Conservation (phyloP, 2,329 filamentous ascomycete species). For the Hypoxylon sp. region DNA sequence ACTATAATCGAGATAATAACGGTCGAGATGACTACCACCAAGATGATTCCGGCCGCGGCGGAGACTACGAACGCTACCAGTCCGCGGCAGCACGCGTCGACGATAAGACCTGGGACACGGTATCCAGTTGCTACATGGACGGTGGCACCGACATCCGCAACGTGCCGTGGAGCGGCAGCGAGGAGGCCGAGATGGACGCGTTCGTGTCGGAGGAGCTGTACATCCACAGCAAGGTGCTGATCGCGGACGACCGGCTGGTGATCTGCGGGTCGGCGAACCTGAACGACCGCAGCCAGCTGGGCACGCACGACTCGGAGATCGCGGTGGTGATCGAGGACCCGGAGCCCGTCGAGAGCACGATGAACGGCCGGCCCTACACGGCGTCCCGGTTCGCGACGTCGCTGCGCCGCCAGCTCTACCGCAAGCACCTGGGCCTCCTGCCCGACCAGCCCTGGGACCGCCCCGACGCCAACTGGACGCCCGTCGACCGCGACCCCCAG, state of each 20-base stretch:
- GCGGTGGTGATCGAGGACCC: conserved; percentile 89
- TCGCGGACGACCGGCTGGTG: conserved; percentile 87
- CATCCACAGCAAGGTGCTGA: conserved; percentile 88
- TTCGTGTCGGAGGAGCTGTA: conserved; percentile 75
- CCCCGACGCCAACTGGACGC: conserved; percentile 80
- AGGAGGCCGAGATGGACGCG: conserved; percentile 68
- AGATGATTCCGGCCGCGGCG: neutral
- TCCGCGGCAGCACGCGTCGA: conserved; percentile 69
- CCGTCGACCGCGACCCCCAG: conserved; percentile 77
- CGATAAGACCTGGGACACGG: conserved; percentile 75
- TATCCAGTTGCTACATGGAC: conserved; percentile 87
- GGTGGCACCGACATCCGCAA: conserved; percentile 75
- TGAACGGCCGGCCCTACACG: conserved; percentile 78
- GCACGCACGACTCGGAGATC: conserved; percentile 87
- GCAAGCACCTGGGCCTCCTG: conserved; percentile 89
- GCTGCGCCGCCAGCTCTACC: conserved; percentile 86
- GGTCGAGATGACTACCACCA: too few species aligned
- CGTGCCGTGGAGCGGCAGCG: conserved; percentile 66
- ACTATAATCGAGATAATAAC: neutral
- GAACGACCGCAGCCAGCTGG: conserved; percentile 90
- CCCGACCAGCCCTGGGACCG: conserved; percentile 77
- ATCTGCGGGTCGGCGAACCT: conserved; percentile 91
- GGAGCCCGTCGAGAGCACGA: conserved; percentile 74
- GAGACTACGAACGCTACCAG: conserved; percentile 76
- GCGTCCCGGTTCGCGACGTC: conserved; percentile 82